Percentiles rank a stretch among this genome's conserved stretches.
phyloP scores from a whole-genome alignment of 257 asterid genomes.

The Solanum gandarillasii region DNA sequence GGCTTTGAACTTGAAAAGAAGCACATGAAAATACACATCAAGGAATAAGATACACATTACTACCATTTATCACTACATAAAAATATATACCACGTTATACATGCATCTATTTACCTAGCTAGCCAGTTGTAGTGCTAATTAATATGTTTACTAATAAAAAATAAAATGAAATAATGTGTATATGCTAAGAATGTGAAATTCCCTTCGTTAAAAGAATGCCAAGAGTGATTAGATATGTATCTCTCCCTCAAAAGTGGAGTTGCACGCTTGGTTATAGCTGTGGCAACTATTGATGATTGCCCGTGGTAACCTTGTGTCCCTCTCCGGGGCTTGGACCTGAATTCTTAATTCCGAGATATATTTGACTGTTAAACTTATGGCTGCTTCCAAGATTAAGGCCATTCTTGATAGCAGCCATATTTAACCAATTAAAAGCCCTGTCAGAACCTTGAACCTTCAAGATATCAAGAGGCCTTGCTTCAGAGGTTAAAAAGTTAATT shows the following conservation, averaged over 20 bases:
- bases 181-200: not conserved
- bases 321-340: constrained; percentile 30
- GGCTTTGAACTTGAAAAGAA: not conserved
- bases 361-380: not conserved
- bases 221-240: not conserved
- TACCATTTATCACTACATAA: not conserved
- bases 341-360: constrained; percentile 7
- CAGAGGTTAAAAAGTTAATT: not conserved
- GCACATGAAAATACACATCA: not conserved
- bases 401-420: constrained; percentile 1
- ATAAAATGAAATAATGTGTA: not conserved
- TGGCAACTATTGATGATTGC: not conserved
- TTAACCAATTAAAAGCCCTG: not conserved
- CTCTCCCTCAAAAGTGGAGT: not conserved
- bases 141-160: not conserved
- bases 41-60: not conserved
- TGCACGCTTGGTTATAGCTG: not conserved
- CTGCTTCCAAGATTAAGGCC: constrained; percentile 8
- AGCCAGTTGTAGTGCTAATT: not conserved
- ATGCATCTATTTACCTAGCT: not conserved
- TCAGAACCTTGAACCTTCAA: not conserved
- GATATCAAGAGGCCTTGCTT: constrained; percentile 28
- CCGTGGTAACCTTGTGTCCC: constrained; percentile 8
- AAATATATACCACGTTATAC: not conserved
- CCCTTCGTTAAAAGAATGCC: not conserved